Evolutionary conservation across 2,329 filamentous ascomycete genomes (phyloP).

Genomic region (Penicillium digitatum): DNA sequence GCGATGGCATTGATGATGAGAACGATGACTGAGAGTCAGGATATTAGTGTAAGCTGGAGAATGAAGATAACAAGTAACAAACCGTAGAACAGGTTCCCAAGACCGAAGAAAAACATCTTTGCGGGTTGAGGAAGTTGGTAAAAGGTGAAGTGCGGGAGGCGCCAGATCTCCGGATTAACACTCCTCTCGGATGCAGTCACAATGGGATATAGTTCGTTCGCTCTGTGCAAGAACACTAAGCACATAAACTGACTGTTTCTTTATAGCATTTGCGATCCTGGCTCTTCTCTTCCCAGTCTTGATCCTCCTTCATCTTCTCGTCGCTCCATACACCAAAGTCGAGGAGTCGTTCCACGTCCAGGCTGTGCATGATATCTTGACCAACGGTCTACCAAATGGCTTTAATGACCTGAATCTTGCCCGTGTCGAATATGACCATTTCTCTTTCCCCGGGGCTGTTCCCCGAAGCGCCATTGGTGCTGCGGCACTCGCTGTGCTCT

Average conservation of each 20-base stretch:
- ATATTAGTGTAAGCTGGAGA: slow-evolving; percentile 5
- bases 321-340: slow-evolving; percentile 90
- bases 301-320: slow-evolving; percentile 64
- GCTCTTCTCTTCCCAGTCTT: slow-evolving; percentile 58
- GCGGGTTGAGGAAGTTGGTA: slow-evolving; percentile 14
- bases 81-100: slow-evolving; percentile 72
- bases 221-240: neutral
- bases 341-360: slow-evolving; percentile 99
- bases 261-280: slow-evolving; percentile 43
- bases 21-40: slow-evolving; percentile 58
- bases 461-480: slow-evolving; percentile 87
- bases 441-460: slow-evolving; percentile 83
- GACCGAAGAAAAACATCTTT: slow-evolving; percentile 65
- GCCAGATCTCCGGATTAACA: slow-evolving; percentile 28
- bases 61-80: slow-evolving; percentile 15
- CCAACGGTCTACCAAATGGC: slow-evolving; percentile 69
- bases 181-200: slow-evolving; percentile 18
- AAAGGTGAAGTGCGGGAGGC: slow-evolving; percentile 29
- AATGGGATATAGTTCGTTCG: slow-evolving; percentile 24
- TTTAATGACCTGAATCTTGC: slow-evolving; percentile 47
- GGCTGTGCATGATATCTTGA: slow-evolving; percentile 82
- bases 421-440: slow-evolving; percentile 73
- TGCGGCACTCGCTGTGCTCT: slow-evolving; percentile 67
- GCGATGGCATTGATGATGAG: slow-evolving; percentile 92
- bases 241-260: neutral